Evolutionary conservation across 2,329 filamentous ascomycete species (phyloP).

Genomic region (Cephalotrichum gorgonifer): DNA sequence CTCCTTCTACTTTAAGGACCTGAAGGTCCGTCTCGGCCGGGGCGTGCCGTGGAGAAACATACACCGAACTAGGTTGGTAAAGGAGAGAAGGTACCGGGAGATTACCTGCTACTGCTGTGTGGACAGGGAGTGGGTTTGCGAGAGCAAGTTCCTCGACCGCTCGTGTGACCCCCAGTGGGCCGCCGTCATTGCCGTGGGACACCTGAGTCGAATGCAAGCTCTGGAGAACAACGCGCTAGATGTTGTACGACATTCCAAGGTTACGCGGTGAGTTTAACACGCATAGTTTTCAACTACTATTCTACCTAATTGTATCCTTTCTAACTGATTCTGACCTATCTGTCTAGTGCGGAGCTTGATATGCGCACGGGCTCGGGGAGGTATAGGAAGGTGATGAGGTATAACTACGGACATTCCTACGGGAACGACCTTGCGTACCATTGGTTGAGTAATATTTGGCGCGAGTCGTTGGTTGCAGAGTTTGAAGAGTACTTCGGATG

Average conservation of each 20-base stretch:
- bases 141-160: neutral
- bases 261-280: neutral
- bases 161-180: neutral
- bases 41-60: neutral
- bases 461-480: neutral
- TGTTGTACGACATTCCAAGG: neutral
- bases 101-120: neutral
- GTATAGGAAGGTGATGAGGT: neutral
- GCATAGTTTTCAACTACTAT: neutral
- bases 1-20: neutral
- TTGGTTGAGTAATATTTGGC: neutral
- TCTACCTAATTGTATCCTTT: neutral
- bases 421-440: neutral
- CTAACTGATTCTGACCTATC: neutral
- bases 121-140: neutral
- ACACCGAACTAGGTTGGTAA: neutral
- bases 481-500: neutral
- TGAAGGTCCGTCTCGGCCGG: neutral
- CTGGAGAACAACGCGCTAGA: neutral
- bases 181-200: neutral
- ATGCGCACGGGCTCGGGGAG: neutral
- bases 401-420: neutral
- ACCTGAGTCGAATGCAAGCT: neutral
- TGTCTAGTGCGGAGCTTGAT: neutral
- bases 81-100: neutral